Evolutionary conservation across 371 early-diverging fungal genomes (phyloP).

Genomic region (Mucor lusitanicus): DNA sequence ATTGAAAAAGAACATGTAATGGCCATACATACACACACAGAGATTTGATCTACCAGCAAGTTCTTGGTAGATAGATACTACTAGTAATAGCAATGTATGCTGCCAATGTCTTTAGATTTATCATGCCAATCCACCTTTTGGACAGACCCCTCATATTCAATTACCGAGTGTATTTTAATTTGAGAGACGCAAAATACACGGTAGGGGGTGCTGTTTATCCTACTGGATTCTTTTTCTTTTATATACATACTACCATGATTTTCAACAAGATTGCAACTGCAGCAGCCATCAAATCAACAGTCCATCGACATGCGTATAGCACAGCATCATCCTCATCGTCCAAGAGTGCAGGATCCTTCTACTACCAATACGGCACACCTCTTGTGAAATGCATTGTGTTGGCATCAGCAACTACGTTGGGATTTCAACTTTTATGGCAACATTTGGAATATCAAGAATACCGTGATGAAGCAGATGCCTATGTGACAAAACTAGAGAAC

Average conservation of each 20-base stretch:
- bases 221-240: background rate
- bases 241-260: background rate
- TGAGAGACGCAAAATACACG: too few species aligned
- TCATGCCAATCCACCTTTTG: too few species aligned
- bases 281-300: background rate
- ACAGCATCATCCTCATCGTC: background rate
- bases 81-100: too few species aligned
- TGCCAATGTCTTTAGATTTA: too few species aligned
- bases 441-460: conserved; percentile 53
- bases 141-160: too few species aligned
- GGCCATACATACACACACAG: background rate
- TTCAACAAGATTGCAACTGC: background rate
- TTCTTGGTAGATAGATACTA: too few species aligned
- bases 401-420: conserved; percentile 47
- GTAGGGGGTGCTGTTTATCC: background rate
- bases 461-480: conserved; percentile 37
- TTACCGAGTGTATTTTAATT: too few species aligned
- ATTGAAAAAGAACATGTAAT: too few species aligned
- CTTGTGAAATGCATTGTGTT: conserved; percentile 47
- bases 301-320: background rate
- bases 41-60: too few species aligned
- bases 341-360: conserved; percentile 27
- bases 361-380: conserved; percentile 52
- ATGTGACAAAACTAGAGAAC: conserved; percentile 34
- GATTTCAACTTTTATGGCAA: conserved; percentile 46